Base-by-base conservation (phyloP, 208 protist species). In the Leishmania tropica region DNA sequence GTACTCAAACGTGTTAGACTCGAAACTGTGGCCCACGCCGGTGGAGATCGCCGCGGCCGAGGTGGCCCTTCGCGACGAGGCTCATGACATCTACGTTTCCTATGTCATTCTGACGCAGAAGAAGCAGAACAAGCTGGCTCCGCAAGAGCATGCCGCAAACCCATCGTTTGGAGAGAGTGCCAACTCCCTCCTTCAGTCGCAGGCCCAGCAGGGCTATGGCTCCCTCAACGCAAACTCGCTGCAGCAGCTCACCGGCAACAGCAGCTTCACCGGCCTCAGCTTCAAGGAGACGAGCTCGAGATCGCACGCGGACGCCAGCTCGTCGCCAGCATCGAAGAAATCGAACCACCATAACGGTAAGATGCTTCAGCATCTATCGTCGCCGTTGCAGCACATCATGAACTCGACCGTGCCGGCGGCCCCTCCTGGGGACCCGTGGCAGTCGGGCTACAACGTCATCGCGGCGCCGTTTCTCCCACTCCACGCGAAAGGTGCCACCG, bases 151-250 rank as follows among this genome's bases (percentile, higher is more conserved):
- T 76, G 58, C 84, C 19, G 76, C 85, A 45, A 89, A 88, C 72
- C 71, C 73, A 31, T 87, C 85, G 45, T 85, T 89, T 42, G 87
- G 87, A 54, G 87, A 91, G 42, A 89, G 72, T 56, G 87, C 90
- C 10, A 86, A 76, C 77, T 91, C 87, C 31, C 74, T 95, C 24
- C 78, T 96, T 31, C 73, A 91, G 73, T 89, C 87, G 51, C 84
- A 92, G 78, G 91, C 90, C 0, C 85, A 87, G 77, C 85, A 95
- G 54, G 93, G 93, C n/a, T 96, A 96, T 81, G 93, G 93, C 72
- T 93, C 92, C 19, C 83, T 96, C 45, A 96, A 95, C 86, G 93
- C 93, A 0, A 92, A 96, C 81, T 95, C 93, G 11, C 86, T 96
- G 17, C 87, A 95, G 17, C 91, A 93, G 73, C 71, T 90, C 62